Percentiles rank a stretch among this genome's conserved stretches.
phyloP scores from a whole-genome alignment of 2,329 filamentous ascomycete genomes.

The Fusarium sp. region DNA sequence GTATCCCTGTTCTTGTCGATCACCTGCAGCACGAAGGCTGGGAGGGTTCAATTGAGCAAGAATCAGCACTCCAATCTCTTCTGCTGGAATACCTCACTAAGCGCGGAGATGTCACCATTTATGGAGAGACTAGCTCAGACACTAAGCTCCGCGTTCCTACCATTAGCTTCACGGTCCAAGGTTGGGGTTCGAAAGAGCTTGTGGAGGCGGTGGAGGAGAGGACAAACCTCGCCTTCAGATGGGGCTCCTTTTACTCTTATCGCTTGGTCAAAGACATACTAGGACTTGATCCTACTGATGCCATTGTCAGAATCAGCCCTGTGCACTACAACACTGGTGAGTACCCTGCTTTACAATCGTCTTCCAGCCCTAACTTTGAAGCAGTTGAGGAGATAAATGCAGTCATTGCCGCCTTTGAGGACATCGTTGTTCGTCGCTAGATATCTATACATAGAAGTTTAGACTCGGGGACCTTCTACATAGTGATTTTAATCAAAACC shows the following conservation, averaged over 20 bases:
- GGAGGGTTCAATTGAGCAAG: constrained; percentile 66
- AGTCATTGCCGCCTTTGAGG: not conserved
- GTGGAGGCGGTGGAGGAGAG: not conserved
- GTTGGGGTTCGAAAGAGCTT: constrained; percentile 46
- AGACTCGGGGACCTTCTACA: too few species aligned
- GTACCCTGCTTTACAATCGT: not conserved
- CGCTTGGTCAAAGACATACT: not conserved
- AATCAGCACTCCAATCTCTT: constrained; percentile 67
- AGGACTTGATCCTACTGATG: not conserved
- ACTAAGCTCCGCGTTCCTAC: constrained; percentile 67
- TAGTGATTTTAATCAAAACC: too few species aligned
- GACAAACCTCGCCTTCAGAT: not conserved
- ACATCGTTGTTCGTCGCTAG: not conserved
- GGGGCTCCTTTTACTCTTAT: not conserved
- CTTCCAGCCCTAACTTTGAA: not conserved
- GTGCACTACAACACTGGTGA: not conserved
- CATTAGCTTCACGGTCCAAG: constrained; percentile 73
- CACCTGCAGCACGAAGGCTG: constrained; percentile 67
- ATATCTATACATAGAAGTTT: too few species aligned
- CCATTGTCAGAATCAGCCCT: not conserved
- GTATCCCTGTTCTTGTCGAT: constrained; percentile 68
- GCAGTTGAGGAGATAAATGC: not conserved
- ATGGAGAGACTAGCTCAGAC: constrained; percentile 64
- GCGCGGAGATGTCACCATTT: constrained; percentile 65
- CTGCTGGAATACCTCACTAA: constrained; percentile 69